Percentiles rank a stretch among this genome's conserved stretches.
Evolutionary conservation across 208 protist genomes (phyloP).

Genomic region (Blechomonas ayalai): DNA sequence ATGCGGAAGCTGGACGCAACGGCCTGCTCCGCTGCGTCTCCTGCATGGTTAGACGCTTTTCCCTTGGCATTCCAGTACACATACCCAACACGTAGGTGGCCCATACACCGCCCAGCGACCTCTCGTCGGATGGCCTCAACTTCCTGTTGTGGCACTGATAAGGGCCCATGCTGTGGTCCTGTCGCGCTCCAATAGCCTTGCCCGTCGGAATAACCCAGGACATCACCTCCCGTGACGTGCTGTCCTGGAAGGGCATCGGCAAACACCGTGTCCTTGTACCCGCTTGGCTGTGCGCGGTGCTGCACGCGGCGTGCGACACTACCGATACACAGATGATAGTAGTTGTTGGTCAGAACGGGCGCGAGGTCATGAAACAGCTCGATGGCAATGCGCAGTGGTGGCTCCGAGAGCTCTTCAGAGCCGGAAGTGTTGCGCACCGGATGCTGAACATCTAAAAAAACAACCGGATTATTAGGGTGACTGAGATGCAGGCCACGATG

Average conservation of each 20-base stretch:
- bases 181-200: constrained; percentile 15
- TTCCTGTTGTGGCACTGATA: constrained; percentile 9
- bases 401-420: neutral
- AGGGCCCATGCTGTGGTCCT: constrained; percentile 9
- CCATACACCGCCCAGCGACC: constrained; percentile 4
- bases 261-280: constrained; percentile 16
- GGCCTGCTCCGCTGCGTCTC: neutral
- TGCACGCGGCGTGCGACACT: constrained; percentile 14
- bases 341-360: constrained; percentile 13
- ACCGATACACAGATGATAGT: constrained; percentile 11
- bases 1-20: constrained; percentile 19
- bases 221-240: constrained; percentile 21
- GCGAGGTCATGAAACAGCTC: constrained; percentile 21
- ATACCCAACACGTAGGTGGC: constrained; percentile 6
- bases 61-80: constrained; percentile 15
- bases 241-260: constrained; percentile 12
- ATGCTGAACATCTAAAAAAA: constrained; percentile 15
- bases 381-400: constrained; percentile 13
- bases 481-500: constrained; percentile 16
- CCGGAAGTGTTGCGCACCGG: neutral
- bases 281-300: constrained; percentile 9
- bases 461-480: constrained; percentile 14
- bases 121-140: constrained; percentile 4
- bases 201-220: constrained; percentile 10
- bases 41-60: neutral